A percentile compares a stretch with the other conserved stretches of the same genome.
These are phyloP conservation scores for Physcomitrium patens DNA, from an alignment of 225 moss, liverwort and hornwort genomes.

Conservation along the genomic window DNA sequence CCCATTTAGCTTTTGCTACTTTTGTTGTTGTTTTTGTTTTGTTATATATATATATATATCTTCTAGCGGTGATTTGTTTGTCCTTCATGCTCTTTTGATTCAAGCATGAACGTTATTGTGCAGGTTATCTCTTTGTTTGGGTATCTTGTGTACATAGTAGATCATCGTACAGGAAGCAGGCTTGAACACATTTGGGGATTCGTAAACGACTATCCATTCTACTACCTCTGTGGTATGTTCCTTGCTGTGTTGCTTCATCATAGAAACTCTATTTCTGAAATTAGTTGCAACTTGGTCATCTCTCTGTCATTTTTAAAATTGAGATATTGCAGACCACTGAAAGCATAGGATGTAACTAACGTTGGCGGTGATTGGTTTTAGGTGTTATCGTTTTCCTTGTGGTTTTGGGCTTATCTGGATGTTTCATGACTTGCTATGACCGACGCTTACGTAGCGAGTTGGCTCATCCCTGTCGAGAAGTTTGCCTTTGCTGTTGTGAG, in stretches of 20 bases:
- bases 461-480: conserved; percentile 72
- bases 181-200: conserved; percentile 62
- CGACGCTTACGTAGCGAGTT: conserved; percentile 65
- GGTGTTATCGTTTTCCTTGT: conserved; percentile 59
- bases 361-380: conserved; percentile 35
- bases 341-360: conserved; percentile 19
- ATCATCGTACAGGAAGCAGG: conserved; percentile 52
- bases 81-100: conserved; percentile 14
- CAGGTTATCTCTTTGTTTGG: conserved; percentile 56
- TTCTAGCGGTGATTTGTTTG: background rate
- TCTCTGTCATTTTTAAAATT: background rate
- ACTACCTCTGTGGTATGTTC: conserved; percentile 59
- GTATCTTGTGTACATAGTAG: conserved; percentile 44
- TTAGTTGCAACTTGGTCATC: conserved; percentile 11
- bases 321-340: conserved; percentile 15
- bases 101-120: conserved; percentile 8
- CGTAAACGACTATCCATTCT: conserved; percentile 52
- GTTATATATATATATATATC: background rate
- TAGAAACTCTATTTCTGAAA: background rate
- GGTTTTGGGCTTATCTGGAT: conserved; percentile 57
- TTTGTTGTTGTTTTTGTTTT: background rate
- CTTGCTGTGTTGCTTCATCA: conserved; percentile 14
- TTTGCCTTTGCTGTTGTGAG: conserved; percentile 67
- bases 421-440: conserved; percentile 66
- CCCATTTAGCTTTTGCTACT: background rate